These are phyloP conservation scores for Picochlorum sp. DNA, from an alignment of 139 green algal species.

Conservation along the genomic window DNA sequence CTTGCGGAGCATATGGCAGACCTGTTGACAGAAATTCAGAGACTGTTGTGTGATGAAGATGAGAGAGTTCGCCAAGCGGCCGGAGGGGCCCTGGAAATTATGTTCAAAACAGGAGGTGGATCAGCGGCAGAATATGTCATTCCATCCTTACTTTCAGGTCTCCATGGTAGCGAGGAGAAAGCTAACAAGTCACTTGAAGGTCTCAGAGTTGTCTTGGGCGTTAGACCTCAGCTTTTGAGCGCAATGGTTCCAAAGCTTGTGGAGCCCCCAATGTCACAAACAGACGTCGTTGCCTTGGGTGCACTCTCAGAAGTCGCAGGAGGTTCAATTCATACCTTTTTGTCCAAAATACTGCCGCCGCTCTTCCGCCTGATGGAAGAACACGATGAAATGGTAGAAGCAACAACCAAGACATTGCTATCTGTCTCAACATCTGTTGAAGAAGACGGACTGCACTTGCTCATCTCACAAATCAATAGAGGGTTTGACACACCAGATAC, in stretches of 20 bases:
- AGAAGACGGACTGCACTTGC: constrained; percentile 64
- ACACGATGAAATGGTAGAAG: constrained; percentile 12
- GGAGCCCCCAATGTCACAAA: constrained; percentile 38
- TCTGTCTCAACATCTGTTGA: constrained; percentile 25
- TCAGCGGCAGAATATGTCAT: constrained; percentile 74
- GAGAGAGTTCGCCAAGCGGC: constrained; percentile 54
- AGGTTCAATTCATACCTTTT: constrained; percentile 51
- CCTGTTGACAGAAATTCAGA: constrained; percentile 76
- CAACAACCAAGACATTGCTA: constrained; percentile 23
- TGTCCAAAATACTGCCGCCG: constrained; percentile 55
- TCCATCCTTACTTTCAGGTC: constrained; percentile 54
- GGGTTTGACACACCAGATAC: constrained; percentile 51
- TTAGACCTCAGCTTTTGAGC: constrained; percentile 62
- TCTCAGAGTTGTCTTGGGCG: constrained; percentile 71
- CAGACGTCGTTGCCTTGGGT: constrained; percentile 50
- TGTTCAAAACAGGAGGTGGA: constrained; percentile 67
- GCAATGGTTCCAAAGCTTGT: constrained; percentile 73
- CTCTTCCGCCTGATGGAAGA: constrained; percentile 44
- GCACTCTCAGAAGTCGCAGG: constrained; percentile 70
- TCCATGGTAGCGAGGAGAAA: constrained; percentile 34
- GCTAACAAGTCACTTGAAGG: constrained; percentile 65
- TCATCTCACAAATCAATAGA: constrained; percentile 63
- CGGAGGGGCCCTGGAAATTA: constrained; percentile 72
- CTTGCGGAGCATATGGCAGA: constrained; percentile 72
- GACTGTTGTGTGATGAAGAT: constrained; percentile 74